Base-by-base conservation (phyloP, 768 basidiomycete species). In the Russula foetens region DNA sequence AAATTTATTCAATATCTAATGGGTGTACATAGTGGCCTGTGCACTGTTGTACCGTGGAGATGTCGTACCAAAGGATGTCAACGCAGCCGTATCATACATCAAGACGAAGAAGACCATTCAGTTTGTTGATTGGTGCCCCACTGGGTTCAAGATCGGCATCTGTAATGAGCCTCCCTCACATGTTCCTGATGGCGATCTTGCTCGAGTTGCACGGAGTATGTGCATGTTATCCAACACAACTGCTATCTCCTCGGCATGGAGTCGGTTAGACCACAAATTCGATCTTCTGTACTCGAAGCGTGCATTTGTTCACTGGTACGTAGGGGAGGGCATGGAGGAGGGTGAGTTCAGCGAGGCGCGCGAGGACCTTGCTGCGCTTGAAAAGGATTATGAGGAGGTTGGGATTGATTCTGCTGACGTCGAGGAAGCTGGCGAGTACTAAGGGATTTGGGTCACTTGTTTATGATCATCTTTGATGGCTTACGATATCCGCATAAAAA, bases 311-410 rank as follows among this genome's bases (percentile, higher is more conserved):
- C 78, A 81, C 71, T 79, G 81, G 82, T 83, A 90, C 72, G 85
- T 86, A 61, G 84, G 86, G 62, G 85, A 88, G 72, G 84, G 86
- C 70, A 88, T 88, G 84, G 84, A 88, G 72, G 85, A 88, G 82
- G 96, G 96, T 72, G 96, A 99, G 77, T 98, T 98, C 79, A 95
- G 92, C 21, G 96, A 98, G 78, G 96, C 96, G 21, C 89, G 96
- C 62, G 97, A 99, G 77, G 96, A 99, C 73, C 86, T 99, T 59
- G 97, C 96, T n/a, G 96, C 96, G n/a, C 85, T 99, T 57, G 96
- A 98, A 81, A 97, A 93, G 75, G 92, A 93, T 67, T 94, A 93
- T 68, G 91, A 92, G 72, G 92, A 97, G 72, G 92, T 86, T 66
- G 82, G 84, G 54, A 77, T 74, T 53, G 74, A 75, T 65, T 79